These are phyloP conservation scores for Cardamine chenopodiifolia DNA, from an alignment of 345 rosid genomes.

Conservation along the genomic window DNA sequence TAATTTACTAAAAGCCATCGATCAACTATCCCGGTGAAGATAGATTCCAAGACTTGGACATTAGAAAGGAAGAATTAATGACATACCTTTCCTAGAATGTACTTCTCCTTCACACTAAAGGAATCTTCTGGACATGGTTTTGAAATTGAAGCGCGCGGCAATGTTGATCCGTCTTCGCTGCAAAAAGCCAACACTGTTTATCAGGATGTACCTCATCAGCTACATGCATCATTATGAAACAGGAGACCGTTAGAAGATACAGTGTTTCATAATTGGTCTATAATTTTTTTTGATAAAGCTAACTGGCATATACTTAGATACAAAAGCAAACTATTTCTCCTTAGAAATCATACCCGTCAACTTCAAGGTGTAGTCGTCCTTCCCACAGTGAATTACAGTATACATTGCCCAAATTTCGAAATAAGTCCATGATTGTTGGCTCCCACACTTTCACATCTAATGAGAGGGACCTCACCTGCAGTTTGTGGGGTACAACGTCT, in stretches of 20 bases:
- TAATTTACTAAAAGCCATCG: background rate
- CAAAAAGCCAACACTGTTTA: slow-evolving; percentile 35
- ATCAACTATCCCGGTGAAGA: slow-evolving; percentile 9
- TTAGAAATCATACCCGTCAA: slow-evolving; percentile 54
- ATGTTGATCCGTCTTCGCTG: slow-evolving; percentile 51
- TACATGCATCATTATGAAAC: slow-evolving; percentile 27
- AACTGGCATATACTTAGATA: background rate
- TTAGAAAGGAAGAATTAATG: background rate
- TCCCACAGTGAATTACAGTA: slow-evolving; percentile 95
- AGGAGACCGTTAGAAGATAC: background rate
- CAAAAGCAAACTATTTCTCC: background rate
- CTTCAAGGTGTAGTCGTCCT: slow-evolving; percentile 53
- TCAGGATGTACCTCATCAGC: slow-evolving; percentile 15
- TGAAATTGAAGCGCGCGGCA: slow-evolving; percentile 44
- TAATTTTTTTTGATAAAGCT: no score
- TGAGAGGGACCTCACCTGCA: slow-evolving; percentile 86
- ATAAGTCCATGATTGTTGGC: slow-evolving; percentile 75
- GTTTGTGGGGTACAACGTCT: slow-evolving; percentile 25
- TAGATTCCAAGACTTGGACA: slow-evolving; percentile 9
- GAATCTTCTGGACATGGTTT: slow-evolving; percentile 73
- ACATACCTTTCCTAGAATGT: slow-evolving; percentile 75
- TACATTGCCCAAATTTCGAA: slow-evolving; percentile 69
- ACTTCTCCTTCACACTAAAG: slow-evolving; percentile 66
- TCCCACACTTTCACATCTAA: slow-evolving; percentile 97
- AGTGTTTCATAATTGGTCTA: slow-evolving; percentile 1